Conservation (phyloP, 2,329 filamentous ascomycete genomes). For the Paraphaeosphaeria sporulosa region DNA sequence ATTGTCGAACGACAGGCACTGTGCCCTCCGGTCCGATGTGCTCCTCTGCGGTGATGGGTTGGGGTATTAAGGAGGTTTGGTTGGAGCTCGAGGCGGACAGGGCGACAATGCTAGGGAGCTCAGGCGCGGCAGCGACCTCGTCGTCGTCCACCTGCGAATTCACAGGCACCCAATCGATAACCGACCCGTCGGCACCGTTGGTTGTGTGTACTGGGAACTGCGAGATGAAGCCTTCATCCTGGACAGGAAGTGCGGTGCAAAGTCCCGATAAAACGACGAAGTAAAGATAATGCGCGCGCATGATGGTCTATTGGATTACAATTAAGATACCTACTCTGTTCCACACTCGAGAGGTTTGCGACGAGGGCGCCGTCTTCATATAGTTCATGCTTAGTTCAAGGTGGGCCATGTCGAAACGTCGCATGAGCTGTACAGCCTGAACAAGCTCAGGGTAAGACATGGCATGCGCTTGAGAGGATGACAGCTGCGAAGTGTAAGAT, state of each 20-base stretch:
- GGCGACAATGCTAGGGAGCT: constrained; percentile 12
- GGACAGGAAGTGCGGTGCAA: constrained; percentile 7
- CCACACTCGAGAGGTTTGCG: neutral
- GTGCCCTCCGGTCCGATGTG: constrained; percentile 21
- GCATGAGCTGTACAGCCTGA: constrained; percentile 13
- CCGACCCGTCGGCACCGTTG: constrained; percentile 13
- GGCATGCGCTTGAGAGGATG: constrained; percentile 8
- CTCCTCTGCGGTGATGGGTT: constrained; percentile 6
- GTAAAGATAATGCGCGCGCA: constrained; percentile 13
- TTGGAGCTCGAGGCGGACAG: constrained; percentile 7
- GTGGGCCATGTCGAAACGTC: constrained; percentile 9
- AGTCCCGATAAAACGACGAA: constrained; percentile 9
- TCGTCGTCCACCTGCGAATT: constrained; percentile 19
- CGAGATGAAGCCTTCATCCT: constrained; percentile 12
- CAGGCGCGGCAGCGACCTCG: constrained; percentile 19
- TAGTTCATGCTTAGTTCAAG: constrained; percentile 9
- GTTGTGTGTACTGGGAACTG: constrained; percentile 16
- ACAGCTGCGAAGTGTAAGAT: constrained; percentile 11
- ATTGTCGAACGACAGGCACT: constrained; percentile 17
- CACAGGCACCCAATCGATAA: constrained; percentile 22
- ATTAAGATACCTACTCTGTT: constrained; percentile 1
- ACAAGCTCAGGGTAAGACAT: constrained; percentile 3
- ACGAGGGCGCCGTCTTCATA: constrained; percentile 12
- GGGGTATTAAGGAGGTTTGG: constrained; percentile 14
- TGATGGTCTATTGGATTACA: constrained; percentile 10